These are phyloP conservation scores for Iris pallida DNA, from an alignment of 116 monocot genomes.

Conservation along the genomic window DNA sequence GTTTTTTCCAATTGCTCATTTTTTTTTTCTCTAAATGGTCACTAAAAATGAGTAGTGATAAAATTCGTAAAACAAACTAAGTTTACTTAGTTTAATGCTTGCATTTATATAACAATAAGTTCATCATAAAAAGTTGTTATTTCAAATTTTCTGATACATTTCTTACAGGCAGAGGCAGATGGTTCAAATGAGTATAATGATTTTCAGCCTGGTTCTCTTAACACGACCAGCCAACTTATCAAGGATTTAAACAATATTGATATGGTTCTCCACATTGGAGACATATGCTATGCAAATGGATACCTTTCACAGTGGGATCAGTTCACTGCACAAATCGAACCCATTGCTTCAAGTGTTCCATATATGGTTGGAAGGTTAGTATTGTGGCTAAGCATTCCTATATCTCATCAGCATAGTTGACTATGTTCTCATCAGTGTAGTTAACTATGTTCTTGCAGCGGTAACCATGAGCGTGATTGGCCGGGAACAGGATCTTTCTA, in stretches of 20 bases:
- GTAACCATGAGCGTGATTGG: constrained; percentile 98
- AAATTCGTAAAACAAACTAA: too few species aligned
- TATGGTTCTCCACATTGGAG: constrained; percentile 86
- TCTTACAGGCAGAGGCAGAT: constrained; percentile 73
- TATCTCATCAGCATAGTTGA: background rate
- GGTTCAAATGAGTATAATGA: constrained; percentile 77
- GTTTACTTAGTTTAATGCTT: too few species aligned
- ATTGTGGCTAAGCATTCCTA: too few species aligned
- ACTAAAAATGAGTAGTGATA: too few species aligned
- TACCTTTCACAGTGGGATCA: constrained; percentile 97
- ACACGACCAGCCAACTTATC: constrained; percentile 70
- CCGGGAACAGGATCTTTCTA: constrained; percentile 95
- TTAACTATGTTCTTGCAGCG: constrained; percentile 67
- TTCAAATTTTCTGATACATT: background rate
- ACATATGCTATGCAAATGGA: constrained; percentile 84
- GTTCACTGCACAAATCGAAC: constrained; percentile 83
- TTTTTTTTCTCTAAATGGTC: too few species aligned
- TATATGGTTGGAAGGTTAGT: constrained; percentile 89
- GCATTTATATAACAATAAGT: background rate
- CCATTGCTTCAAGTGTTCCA: constrained; percentile 78
- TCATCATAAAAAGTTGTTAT: background rate
- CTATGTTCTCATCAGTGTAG: background rate
- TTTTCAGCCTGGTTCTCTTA: constrained; percentile 71
- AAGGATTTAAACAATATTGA: constrained; percentile 73
- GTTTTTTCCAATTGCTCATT: too few species aligned